Percentiles rank a stretch among this genome's conserved stretches.
These are phyloP conservation scores for Phanerodontia chrysosporium DNA, from an alignment of 768 basidiomycete genomes.

Conservation along the genomic window DNA sequence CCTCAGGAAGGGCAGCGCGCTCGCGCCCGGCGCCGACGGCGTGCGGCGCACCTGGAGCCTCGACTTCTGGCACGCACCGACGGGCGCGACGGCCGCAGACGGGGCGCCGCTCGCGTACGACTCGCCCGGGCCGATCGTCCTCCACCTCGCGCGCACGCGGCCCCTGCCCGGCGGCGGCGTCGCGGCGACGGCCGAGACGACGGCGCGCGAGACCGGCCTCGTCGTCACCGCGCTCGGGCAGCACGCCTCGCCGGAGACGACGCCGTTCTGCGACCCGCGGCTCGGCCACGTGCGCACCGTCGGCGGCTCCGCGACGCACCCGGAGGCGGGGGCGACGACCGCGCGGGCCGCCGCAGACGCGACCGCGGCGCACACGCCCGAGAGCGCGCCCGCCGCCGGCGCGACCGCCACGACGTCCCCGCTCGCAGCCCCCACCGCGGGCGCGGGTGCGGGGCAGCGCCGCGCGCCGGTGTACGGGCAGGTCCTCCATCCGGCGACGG, in stretches of 20 bases:
- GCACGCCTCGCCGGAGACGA: constrained; percentile 52
- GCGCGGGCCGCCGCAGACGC: background rate
- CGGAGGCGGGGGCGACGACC: constrained; percentile 29
- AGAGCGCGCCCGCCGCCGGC: background rate
- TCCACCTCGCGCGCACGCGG: background rate
- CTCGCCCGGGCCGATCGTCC: background rate
- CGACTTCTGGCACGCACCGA: constrained; percentile 77
- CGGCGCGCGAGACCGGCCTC: constrained; percentile 55
- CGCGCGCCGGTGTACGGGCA: constrained; percentile 32
- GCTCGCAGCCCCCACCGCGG: background rate
- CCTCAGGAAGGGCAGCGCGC: constrained; percentile 53
- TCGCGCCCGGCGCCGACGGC: constrained; percentile 38
- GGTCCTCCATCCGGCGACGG: constrained; percentile 34
- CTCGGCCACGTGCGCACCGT: constrained; percentile 55
- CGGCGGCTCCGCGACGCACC: constrained; percentile 39
- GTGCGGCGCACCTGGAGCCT: constrained; percentile 71
- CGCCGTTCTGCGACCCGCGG: constrained; percentile 54
- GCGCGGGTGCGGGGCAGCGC: background rate
- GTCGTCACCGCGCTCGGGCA: constrained; percentile 90
- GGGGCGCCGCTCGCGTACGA: background rate
- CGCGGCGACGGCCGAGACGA: background rate
- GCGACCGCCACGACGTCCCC: background rate
- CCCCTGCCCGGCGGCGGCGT: background rate
- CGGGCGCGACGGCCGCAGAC: constrained; percentile 33
- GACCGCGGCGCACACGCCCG: background rate